Evolutionary conservation across 345 rosid genomes (phyloP).

Genomic region (Alliaria petiolata): DNA sequence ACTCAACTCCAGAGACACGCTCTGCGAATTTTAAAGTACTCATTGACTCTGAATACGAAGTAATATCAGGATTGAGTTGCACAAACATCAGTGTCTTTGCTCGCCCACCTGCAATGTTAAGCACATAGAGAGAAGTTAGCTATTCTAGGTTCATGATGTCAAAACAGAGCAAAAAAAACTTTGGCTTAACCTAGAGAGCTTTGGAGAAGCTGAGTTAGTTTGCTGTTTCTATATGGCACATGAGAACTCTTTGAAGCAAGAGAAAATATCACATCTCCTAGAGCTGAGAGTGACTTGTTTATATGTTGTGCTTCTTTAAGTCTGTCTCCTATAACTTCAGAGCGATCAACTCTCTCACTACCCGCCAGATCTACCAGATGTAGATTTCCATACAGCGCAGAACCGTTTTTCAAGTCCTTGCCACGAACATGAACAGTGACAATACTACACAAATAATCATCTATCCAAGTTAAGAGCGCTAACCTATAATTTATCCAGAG

Average conservation of each 20-base stretch:
- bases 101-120: slow-evolving; percentile 58
- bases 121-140: background rate
- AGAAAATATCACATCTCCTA: slow-evolving; percentile 92
- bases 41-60: slow-evolving; percentile 67
- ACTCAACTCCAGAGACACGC: slow-evolving; percentile 79
- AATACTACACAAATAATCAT: slow-evolving; percentile 46
- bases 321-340: slow-evolving; percentile 93
- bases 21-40: slow-evolving; percentile 93
- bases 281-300: slow-evolving; percentile 87
- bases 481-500: background rate
- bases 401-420: slow-evolving; percentile 56
- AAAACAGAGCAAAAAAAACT: background rate
- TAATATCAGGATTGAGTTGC: slow-evolving; percentile 81
- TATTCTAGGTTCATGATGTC: background rate
- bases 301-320: slow-evolving; percentile 89
- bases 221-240: slow-evolving; percentile 95
- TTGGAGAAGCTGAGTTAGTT: slow-evolving; percentile 91
- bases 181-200: slow-evolving; percentile 64
- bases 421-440: slow-evolving; percentile 82
- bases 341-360: slow-evolving; percentile 90
- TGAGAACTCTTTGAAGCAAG: slow-evolving; percentile 86
- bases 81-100: slow-evolving; percentile 94
- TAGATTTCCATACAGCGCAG: slow-evolving; percentile 61
- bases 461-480: background rate
- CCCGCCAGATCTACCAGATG: slow-evolving; percentile 97